phyloP scores from a whole-genome alignment of 352 stramenopile species.

The Albugo candida region DNA sequence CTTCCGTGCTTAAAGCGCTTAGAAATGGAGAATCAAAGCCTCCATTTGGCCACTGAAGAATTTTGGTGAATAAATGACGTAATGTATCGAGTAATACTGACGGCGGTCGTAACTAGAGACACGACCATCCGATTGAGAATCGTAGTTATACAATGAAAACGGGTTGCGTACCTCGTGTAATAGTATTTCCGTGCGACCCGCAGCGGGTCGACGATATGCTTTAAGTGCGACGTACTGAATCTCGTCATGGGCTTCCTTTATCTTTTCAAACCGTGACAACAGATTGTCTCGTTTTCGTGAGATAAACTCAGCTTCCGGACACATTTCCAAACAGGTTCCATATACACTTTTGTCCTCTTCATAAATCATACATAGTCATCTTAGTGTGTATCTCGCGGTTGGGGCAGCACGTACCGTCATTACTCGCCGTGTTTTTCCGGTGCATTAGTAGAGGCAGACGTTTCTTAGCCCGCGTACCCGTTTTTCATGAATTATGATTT shows the following conservation, averaged over 20 bases:
- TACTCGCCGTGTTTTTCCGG: no score
- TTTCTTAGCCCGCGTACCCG: no score
- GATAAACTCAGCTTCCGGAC: conserved; percentile 3
- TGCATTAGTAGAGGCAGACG: no score
- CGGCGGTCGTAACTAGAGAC: conserved; percentile 14
- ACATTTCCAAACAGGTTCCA: conserved; percentile 8
- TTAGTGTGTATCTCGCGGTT: no score
- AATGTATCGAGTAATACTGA: conserved; percentile 20
- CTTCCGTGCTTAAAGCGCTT: not conserved
- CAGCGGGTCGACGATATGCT: conserved; percentile 12
- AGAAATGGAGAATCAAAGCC: not conserved
- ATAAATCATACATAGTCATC: no score
- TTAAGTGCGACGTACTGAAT: conserved; percentile 8
- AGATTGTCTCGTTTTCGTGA: conserved; percentile 6
- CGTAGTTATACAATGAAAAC: not conserved
- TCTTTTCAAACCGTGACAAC: conserved; percentile 12
- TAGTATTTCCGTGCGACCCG: conserved; percentile 7
- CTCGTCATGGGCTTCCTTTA: not conserved
- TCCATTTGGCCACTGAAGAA: not conserved
- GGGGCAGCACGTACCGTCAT: no score
- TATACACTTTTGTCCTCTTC: not conserved
- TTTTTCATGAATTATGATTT: no score
- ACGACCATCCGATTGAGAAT: not conserved
- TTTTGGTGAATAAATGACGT: conserved; percentile 17
- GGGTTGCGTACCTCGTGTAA: conserved; percentile 1